Base-by-base conservation (phyloP, 106 monocot species). In the Apostasia ramifera region DNA sequence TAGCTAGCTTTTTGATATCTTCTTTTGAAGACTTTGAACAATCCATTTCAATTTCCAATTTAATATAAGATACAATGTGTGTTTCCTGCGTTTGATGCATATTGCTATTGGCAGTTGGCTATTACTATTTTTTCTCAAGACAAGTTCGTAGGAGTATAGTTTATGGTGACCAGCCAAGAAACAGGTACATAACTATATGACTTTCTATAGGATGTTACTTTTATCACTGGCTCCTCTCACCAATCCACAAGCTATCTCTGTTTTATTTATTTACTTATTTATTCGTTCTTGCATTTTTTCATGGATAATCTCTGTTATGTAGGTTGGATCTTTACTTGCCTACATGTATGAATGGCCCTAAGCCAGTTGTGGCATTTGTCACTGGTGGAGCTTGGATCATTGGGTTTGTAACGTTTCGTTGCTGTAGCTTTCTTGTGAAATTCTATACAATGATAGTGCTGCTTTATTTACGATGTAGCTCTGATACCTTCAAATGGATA, bases 341-440 rank as follows among this genome's bases (percentile, higher is more conserved):
- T 15, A 67, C 40, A 47, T 73, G 80, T 57, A 71, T 5, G 8
- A 44, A 62, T 79, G 87, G 76, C 13, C 56, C 60, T 37, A 87
- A 78, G 55, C 98, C 98, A 73, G 98, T 90, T 57, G 89, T 93
- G 50, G 85, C 83, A 72, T 99, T 99, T 88, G 80, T 99, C 37
- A 99, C 93, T 66, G 98, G 98, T 57, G 98, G 98, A 76, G 98
- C 98, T 2, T 99, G 98, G 98, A 99, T 99, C 54, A 99, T 99
- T 71, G 98, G 98, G 98, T 93, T 55, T 76, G 86, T 84, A 67
- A 49, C 65, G 51, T 39, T 38, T 56, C 55, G 12, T 44, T 62
- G 62, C 1, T 13, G 26, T 26, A 26, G 26, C 26, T 26, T 26
- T 26, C 0, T 26, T 26, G 26, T 26, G 26, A 26, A 26, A 26